Base-by-base conservation (phyloP, 345 rosid species). In the Lepidium didymum region DNA sequence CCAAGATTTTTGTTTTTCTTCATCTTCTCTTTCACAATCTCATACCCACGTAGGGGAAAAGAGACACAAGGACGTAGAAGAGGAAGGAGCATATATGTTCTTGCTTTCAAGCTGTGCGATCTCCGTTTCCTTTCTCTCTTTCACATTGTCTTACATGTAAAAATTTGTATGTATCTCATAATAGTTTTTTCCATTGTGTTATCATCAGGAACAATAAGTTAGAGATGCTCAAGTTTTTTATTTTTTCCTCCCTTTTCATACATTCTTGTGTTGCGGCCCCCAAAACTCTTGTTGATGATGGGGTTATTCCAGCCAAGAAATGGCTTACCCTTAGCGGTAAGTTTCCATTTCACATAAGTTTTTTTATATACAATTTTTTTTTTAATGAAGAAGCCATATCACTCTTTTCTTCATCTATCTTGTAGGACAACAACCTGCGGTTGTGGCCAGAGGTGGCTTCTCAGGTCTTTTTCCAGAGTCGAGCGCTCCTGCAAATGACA, bases 401-500 rank as follows among this genome's bases (percentile, higher is more conserved):
- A n/a, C 8, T 14, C 1, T 31, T 15, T 33, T 57, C 33, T 50
- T 52, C 29, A 36, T 4, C 4, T 53, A 59, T 42, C 7, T 51
- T 60, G 53, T 81, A 91, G 97, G 97, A 9, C 5, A 60, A 41
- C 44, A 69, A 16, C 98, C 98, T 11, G 67, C 70, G 15, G 21
- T 19, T 13, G 70, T 88, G n/a, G 97, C 97, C 0, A 86, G 92
- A 1, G 98, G 97, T 0, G 98, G 98, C 21, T 85, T 87, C 67
- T 83, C 97, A 0, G 96, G 98, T 51, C 53, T 87, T 10, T 86
- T 87, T 63, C 98, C 98, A 0, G 92, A 88, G 67, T 87, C 92
- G 0, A 79, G 84, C 16, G 33, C 52, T 23, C 60, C 54, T 11
- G 95, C 95, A 0, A 76, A 67, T 6, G 72, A 73, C 40, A 69